Base-by-base conservation (phyloP, 2,329 filamentous ascomycete species). In the Xylaria digitata region DNA sequence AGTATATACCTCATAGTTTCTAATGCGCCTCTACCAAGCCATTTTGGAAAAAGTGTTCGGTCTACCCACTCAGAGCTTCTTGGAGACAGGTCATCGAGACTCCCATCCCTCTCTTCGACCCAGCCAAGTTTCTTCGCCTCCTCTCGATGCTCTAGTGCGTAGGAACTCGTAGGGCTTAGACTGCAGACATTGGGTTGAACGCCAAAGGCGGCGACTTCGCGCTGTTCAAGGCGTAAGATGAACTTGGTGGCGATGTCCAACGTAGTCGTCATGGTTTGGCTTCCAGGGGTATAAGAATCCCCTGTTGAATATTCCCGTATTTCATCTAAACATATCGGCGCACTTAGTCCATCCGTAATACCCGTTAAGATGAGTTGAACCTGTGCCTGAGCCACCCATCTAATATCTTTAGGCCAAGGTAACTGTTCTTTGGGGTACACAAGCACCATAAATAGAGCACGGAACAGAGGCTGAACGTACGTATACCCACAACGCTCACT, bases 391-490 rank as follows among this genome's bases (percentile, higher is more conserved):
- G 56, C 30, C 6, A 61, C 23, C 42, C 56, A 65, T 21, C 26
- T 54, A 19, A 46, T 48, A 52, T 59, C 48, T 54, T 37, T 54
- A 17, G 46, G 37, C 11, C 3, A 17, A 43, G 43, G 17, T 26
- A 32, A 15, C 19, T 40, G 30, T 40, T 54, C 30, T 37, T 56
- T 30, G 23, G 60, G 50, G 34, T 55, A 55, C 30, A 56, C 46
- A n/a, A 63, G 32, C 15, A 57, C 53, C 52, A 49, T 57, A 23
- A 63, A 63, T 6, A 63, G 43, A 55, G 60, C 60, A n/a, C 60
- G 60, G 52, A 63, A 63, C 11, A 63, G 30, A 56, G 60, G 52
- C 23, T 56, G 60, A 9, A 57, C 13, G 40, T 42, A 49, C 6
- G 26, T 62, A 15, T 49, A 46, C 13, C 32, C 19, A 48, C 53